Base-by-base conservation (phyloP, 352 stramenopile species). In the Phytophthora chlamydospora region DNA sequence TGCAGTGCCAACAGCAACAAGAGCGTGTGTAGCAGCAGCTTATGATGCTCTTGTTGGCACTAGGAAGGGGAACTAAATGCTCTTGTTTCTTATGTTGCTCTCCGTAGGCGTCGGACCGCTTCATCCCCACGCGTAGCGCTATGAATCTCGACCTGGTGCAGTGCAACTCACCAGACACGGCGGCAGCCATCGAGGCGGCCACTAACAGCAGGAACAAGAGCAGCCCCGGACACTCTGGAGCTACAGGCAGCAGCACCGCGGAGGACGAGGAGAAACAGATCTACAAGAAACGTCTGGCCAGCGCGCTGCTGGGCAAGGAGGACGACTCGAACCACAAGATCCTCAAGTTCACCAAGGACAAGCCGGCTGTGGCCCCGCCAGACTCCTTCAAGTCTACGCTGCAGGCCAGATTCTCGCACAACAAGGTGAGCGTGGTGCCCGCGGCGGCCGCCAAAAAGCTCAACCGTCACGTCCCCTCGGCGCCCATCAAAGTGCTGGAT, bases 301-400 rank as follows among this genome's bases (percentile, higher is more conserved):
- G 84, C 46, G 83, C 83, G 24, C 52, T 98, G 16, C 68, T 98
- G 16, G 89, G 89, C 44, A 75, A 76, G 34, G 74, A 89, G 19
- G 83, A 87, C 36, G 65, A 79, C 31, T 81, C 85, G 17, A 87
- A 92, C 56, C 85, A 97, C 82, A 96, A 98, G 40, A 98, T 99
- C 48, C 86, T 99, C 44, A 97, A 97, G 57, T 99, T 99, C 72
- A 97, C 92, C 45, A 90, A 98, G 39, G 98, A 98, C 63, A 98
- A 98, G 34, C 97, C 97, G n/a, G 87, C 80, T 21, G 87, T 97
- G 29, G 90, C 94, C 16, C 91, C 97, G 12, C 81, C 83, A 8
- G 80, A 90, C 48, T 98, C 97, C 32, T 99, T 98, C 66, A 91
- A 99, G 45, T 98, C 98, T 54, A 96, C 97, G 42, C 77, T 99